These are phyloP conservation scores for Pichia paraexigua DNA, from an alignment of 805 yeast species.

Conservation along the genomic window DNA sequence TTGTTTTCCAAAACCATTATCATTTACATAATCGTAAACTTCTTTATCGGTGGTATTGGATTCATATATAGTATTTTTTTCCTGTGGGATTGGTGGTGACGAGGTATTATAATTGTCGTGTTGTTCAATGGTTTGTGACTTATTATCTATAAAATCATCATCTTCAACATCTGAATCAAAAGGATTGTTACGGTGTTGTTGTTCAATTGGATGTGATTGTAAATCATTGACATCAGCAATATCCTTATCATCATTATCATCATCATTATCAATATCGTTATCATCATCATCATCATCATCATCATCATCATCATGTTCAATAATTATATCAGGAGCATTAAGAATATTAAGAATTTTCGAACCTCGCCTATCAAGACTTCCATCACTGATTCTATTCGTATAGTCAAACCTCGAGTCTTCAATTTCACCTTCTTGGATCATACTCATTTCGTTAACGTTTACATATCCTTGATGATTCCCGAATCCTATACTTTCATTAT, in stretches of 20 bases:
- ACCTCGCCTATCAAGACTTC: background rate
- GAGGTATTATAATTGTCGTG: background rate
- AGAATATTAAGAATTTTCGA: background rate
- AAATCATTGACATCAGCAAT: background rate
- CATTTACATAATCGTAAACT: background rate
- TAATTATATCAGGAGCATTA: background rate
- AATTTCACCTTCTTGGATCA: conserved; percentile 28
- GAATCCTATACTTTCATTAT: background rate
- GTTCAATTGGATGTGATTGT: background rate
- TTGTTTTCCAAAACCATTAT: background rate
- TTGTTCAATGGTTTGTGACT: background rate
- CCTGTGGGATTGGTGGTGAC: background rate
- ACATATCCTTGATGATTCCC: background rate
- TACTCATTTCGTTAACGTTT: conserved; percentile 23
- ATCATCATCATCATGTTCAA: background rate
- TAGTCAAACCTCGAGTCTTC: conserved; percentile 15
- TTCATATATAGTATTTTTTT: background rate
- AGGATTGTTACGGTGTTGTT: background rate
- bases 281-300: background rate
- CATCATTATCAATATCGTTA: background rate
- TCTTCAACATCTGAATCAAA: background rate
- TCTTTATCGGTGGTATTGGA: background rate
- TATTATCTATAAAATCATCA: background rate
- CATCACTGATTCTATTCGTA: background rate
- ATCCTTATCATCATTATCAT: background rate